Evolutionary conservation across 805 yeast species (phyloP), one percentile per base, ranked within the genome.

Genomic region (Pichia rugopelliculosa): DNA sequence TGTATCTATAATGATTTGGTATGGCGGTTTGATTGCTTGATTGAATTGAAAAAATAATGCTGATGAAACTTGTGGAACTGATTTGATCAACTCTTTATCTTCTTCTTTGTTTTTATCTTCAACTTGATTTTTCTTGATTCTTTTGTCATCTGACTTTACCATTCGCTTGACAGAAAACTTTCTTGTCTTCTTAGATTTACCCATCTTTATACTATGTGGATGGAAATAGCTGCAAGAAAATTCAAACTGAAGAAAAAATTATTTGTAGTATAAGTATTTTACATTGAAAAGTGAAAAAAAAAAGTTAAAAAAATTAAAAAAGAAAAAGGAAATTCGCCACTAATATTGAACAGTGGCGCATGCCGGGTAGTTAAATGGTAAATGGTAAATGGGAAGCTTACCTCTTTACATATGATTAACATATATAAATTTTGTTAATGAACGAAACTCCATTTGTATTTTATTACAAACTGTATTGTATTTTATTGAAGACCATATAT

Each of bases 11-110:
- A 93, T 74, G 5, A 93, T 91, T 65, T 93, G 98, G 61, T 93
- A 93, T 40, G 99, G 99, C n/a, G 99, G 99, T 65, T 87, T 88
- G 55, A 93, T 87, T 17, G 97, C 88, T 63, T 82, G 84, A 64
- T 93, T 93, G 64, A 80, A 91, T 64, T 91, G 96, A 74, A 93
- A 93, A 66, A 93, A 93, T 39, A 93, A 74, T 0, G 99, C 95
- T 47, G 96, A 86, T 1, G 97, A 89, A 1, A 93, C 96, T 67
- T 93, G 98, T 3, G 99, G 99, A 15, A 85, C 76, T 40, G 75
- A 78, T 60, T 75, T 76, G 3, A 85, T 82, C 20, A 84, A 65
- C 64, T 90, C 97, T 34, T 87, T 84, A 59, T 90, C 96, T 40
- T 78, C 78, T 47, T 73, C 70, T 34, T 67, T 59, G 12, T 36